Conservation (phyloP, 2,329 filamentous ascomycete genomes). For the Fusarium sp. region DNA sequence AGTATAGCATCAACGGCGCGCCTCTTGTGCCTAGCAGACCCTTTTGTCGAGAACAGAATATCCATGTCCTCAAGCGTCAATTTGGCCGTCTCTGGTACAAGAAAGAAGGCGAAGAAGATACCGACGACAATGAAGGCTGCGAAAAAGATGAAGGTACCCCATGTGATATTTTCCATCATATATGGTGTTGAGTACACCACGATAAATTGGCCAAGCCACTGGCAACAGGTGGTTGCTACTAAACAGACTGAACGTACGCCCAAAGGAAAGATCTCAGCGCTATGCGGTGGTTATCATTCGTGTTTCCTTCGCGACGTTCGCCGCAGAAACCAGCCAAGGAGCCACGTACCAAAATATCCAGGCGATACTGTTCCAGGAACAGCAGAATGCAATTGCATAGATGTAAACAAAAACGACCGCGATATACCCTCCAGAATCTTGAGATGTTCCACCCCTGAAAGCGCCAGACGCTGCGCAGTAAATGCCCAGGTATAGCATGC, state of each 20-base stretch:
- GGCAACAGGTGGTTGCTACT: neutral
- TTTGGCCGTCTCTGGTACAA: slow-evolving; percentile 2
- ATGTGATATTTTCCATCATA: slow-evolving; percentile 6
- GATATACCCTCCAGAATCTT: neutral
- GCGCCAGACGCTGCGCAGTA: neutral
- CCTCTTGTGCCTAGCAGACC: no score
- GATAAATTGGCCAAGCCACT: slow-evolving; percentile 8
- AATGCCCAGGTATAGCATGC: no score
- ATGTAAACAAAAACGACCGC: slow-evolving; percentile 7
- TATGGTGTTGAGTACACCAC: slow-evolving; percentile 10
- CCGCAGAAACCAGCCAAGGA: no score
- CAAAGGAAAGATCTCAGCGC: slow-evolving; percentile 10
- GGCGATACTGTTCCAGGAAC: slow-evolving; percentile 7
- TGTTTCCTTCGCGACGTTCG: neutral
- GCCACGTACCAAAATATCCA: slow-evolving; percentile 4
- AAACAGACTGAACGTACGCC: slow-evolving; percentile 1
- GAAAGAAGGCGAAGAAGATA: slow-evolving; percentile 4
- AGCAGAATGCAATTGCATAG: neutral
- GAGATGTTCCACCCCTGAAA: no score
- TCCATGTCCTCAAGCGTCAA: slow-evolving; percentile 11
- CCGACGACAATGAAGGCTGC: slow-evolving; percentile 5
- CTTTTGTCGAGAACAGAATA: neutral
- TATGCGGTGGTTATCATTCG: neutral
- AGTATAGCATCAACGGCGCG: no score
- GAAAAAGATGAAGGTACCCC: slow-evolving; percentile 1